phyloP scores from a whole-genome alignment of 176 grass and related monocot species.

The Phragmites australis region DNA sequence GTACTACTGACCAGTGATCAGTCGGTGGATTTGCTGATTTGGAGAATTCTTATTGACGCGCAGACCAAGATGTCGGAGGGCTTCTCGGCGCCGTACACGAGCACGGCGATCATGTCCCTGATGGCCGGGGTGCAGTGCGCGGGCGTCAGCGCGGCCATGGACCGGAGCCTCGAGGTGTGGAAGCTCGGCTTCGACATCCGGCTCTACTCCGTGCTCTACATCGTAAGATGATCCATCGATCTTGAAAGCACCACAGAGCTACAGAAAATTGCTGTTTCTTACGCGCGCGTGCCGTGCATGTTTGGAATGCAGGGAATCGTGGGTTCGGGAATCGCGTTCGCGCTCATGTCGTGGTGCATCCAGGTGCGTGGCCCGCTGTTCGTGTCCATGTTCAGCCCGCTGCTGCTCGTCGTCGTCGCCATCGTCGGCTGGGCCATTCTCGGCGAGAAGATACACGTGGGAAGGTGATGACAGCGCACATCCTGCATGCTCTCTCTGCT shows the following conservation, averaged over 20 bases:
- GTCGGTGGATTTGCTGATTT: too few relatives aligned
- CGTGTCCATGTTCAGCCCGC: slow-evolving; percentile 96
- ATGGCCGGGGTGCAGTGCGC: slow-evolving; percentile 75
- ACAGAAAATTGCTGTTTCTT: neutral
- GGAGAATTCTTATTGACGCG: too few relatives aligned
- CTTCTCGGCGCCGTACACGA: slow-evolving; percentile 81
- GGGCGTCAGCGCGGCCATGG: slow-evolving; percentile 44
- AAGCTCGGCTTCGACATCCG: slow-evolving; percentile 75
- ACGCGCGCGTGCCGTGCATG: neutral
- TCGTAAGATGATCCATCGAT: slow-evolving; percentile 34
- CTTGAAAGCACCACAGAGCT: neutral
- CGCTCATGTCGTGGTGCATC: slow-evolving; percentile 90
- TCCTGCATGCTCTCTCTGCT: neutral
- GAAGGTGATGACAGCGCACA: slow-evolving; percentile 41
- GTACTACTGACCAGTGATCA: too few relatives aligned
- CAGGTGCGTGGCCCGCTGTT: slow-evolving; percentile 68
- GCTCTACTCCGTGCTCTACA: slow-evolving; percentile 67
- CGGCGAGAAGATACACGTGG: slow-evolving; percentile 72
- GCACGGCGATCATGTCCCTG: slow-evolving; percentile 72
- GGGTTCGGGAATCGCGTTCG: slow-evolving; percentile 62
- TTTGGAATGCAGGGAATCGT: slow-evolving; percentile 62
- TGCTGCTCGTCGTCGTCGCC: slow-evolving; percentile 79
- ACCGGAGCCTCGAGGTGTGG: slow-evolving; percentile 60
- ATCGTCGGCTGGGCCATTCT: slow-evolving; percentile 79
- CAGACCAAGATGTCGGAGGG: slow-evolving; percentile 75